phyloP scores from a whole-genome alignment of 371 early-diverging fungal genomes.

The Saksenaea oblongispora region DNA sequence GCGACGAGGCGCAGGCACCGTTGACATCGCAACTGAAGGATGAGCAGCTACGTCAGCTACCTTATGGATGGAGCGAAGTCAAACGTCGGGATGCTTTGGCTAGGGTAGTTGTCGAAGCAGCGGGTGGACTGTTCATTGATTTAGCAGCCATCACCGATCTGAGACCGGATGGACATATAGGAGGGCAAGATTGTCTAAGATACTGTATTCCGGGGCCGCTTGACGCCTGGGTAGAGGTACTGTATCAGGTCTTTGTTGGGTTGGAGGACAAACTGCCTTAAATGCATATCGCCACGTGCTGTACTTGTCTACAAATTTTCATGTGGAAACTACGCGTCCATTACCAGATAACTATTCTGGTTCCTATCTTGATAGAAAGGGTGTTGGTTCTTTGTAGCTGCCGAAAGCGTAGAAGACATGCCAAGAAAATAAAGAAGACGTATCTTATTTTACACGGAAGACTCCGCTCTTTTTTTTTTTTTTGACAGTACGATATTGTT shows the following conservation, averaged over 20 bases:
- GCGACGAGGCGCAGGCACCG: conserved; percentile 42
- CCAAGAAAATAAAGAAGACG: no score
- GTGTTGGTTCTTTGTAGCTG: no score
- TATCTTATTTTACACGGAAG: no score
- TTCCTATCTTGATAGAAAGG: no score
- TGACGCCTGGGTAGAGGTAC: conserved; percentile 53
- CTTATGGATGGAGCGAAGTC: conserved; percentile 58
- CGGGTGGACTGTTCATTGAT: conserved; percentile 62
- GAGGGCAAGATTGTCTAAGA: conserved; percentile 58
- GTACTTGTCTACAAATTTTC: no score
- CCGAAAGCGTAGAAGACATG: no score
- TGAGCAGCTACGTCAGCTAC: conserved; percentile 37
- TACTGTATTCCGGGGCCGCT: conserved; percentile 68
- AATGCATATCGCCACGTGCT: neutral
- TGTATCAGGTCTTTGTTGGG: conserved; percentile 47
- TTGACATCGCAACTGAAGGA: conserved; percentile 26
- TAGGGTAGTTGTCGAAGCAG: conserved; percentile 53
- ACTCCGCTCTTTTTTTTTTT: no score
- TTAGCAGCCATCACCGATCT: conserved; percentile 51
- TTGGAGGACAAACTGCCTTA: conserved; percentile 15
- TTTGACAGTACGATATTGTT: no score
- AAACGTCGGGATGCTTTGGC: conserved; percentile 58
- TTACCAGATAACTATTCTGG: no score
- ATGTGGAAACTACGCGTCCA: no score
- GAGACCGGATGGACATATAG: conserved; percentile 63